Conservation (phyloP, 371 early-diverging fungal genomes). For the Haplosporangium sp. region DNA sequence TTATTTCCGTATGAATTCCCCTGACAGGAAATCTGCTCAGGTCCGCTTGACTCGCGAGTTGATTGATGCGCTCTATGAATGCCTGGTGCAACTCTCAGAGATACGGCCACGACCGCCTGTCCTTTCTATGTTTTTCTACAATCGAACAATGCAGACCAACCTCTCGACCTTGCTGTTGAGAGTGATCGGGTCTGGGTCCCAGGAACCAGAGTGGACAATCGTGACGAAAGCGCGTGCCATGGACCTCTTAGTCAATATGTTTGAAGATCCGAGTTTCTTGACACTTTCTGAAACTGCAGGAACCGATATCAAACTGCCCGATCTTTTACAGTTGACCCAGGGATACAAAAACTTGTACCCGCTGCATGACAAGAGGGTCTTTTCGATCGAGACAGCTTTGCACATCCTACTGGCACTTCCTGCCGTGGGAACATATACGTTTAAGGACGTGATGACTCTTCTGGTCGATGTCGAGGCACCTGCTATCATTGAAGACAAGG, state of each 20-base stretch:
- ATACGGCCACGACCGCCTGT: slow-evolving; percentile 22
- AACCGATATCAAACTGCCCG: slow-evolving; percentile 17
- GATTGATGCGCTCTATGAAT: slow-evolving; percentile 35
- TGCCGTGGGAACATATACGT: slow-evolving; percentile 19
- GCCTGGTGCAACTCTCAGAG: slow-evolving; percentile 27
- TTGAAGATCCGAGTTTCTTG: slow-evolving; percentile 38
- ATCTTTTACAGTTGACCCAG: slow-evolving; percentile 34
- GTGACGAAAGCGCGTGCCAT: slow-evolving; percentile 25
- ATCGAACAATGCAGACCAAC: slow-evolving; percentile 5
- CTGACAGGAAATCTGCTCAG: background rate
- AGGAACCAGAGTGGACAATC: slow-evolving; percentile 4
- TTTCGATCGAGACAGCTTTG: slow-evolving; percentile 33
- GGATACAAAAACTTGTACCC: slow-evolving; percentile 8
- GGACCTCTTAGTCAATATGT: slow-evolving; percentile 37
- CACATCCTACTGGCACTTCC: slow-evolving; percentile 27
- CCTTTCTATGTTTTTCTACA: slow-evolving; percentile 41
- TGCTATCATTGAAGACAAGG: slow-evolving; percentile 17
- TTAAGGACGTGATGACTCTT: slow-evolving; percentile 32
- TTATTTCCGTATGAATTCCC: background rate
- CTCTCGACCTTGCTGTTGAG: slow-evolving; percentile 19
- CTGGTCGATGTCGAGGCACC: slow-evolving; percentile 40
- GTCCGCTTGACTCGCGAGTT: slow-evolving; percentile 19
- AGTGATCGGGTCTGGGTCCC: slow-evolving; percentile 9
- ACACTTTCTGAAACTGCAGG: slow-evolving; percentile 19
- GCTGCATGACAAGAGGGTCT: slow-evolving; percentile 31